Conservation (phyloP, 1,284 basidiomycete species). For the Cryptococcus wingfieldii region DNA sequence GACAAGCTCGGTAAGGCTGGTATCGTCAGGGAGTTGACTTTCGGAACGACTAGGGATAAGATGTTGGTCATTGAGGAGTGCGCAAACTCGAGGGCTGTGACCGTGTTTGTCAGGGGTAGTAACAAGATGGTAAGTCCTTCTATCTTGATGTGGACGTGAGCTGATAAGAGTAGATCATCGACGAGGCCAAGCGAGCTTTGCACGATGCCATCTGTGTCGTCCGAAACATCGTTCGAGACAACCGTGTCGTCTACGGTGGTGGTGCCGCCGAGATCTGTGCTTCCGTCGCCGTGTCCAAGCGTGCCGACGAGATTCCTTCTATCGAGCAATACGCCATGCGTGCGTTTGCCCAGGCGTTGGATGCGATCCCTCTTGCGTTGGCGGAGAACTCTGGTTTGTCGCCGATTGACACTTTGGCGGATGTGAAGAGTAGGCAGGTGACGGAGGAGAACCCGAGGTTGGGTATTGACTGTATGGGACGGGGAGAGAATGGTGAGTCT, state of each 20-base stretch:
- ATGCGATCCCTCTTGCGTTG: conserved; percentile 86
- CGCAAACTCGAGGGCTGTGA: conserved; percentile 93
- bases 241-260: conserved; percentile 96
- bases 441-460: conserved; percentile 78
- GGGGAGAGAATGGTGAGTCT: conserved; percentile 74
- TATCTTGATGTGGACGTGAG: not conserved
- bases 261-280: conserved; percentile 97
- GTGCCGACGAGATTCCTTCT: conserved; percentile 92
- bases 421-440: conserved; percentile 90
- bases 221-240: conserved; percentile 89
- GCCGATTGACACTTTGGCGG: conserved; percentile 92
- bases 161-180: conserved; percentile 69
- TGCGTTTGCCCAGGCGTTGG: conserved; percentile 89
- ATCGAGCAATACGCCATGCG: conserved; percentile 99
- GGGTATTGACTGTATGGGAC: conserved; percentile 89
- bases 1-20: conserved; percentile 92
- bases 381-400: conserved; percentile 96
- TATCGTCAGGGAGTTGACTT: conserved; percentile 85
- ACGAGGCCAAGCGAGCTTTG: conserved; percentile 94
- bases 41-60: conserved; percentile 96
- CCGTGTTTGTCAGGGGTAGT: conserved; percentile 92
- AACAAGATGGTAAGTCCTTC: conserved; percentile 84
- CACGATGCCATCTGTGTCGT: conserved; percentile 98
- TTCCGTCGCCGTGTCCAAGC: conserved; percentile 85
- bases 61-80: conserved; percentile 99